phyloP scores from a whole-genome alignment of 768 basidiomycete genomes.

The Lactifluus piperatus region DNA sequence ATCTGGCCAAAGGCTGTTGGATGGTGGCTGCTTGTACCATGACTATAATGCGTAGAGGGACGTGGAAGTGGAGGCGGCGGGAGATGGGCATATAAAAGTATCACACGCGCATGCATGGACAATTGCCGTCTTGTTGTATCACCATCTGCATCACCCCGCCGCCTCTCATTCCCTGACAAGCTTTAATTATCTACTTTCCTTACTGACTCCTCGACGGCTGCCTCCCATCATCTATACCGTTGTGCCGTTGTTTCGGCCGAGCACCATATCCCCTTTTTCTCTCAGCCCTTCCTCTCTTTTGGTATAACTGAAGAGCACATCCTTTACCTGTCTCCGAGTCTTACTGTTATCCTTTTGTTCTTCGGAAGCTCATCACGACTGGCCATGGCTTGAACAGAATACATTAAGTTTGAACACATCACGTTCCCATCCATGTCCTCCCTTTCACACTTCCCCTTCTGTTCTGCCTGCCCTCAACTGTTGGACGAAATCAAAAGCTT shows the following conservation, averaged over 20 bases:
- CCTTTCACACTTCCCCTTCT: no score
- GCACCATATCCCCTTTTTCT: neutral
- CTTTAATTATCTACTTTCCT: conserved; percentile 20
- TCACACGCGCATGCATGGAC: conserved; percentile 17
- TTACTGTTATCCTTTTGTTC: neutral
- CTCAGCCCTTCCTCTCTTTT: neutral
- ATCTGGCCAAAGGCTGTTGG: conserved; percentile 5
- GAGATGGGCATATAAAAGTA: conserved; percentile 17
- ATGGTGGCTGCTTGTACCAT: conserved; percentile 14
- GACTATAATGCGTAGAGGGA: conserved; percentile 18
- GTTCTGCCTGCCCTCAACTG: neutral
- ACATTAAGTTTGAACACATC: neutral
- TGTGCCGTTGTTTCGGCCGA: neutral
- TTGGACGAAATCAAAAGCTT: neutral
- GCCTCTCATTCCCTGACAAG: conserved; percentile 8
- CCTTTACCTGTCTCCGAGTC: neutral
- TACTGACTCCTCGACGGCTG: conserved; percentile 16
- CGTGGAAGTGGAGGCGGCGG: conserved; percentile 8
- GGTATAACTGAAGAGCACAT: neutral
- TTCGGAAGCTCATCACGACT: neutral
- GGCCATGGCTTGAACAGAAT: no score
- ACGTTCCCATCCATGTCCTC: no score
- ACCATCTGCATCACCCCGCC: conserved; percentile 1
- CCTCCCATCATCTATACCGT: conserved; percentile 14
- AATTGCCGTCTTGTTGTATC: conserved; percentile 11